Evolutionary conservation across 2,329 filamentous ascomycete species (phyloP), one percentile per base, ranked within the genome.

Genomic region (Aspergillus sp.): DNA sequence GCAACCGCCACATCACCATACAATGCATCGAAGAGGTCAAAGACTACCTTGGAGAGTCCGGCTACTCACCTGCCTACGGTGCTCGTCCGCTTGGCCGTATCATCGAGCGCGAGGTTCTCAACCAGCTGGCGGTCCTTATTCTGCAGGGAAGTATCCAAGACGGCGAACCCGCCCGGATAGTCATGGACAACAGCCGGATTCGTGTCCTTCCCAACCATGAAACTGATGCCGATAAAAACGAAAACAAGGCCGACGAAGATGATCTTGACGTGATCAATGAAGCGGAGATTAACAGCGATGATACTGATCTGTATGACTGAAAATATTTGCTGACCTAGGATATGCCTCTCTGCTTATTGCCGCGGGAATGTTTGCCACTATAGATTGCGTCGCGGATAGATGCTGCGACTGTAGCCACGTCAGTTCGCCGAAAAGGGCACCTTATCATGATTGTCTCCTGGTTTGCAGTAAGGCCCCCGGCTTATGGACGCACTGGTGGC

Each of bases 51-150:
- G 95, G 92, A 66, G 86, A 85, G 41, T 90, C 93, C 0, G 95
- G 95, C 8, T 99, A 99, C 79, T 96, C 91, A 13, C 93, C 95
- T 1, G 92, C 91, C 1, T 99, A 99, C 69, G 95, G 95, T 75
- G 95, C 95, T 41, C 85, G 95, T 57, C 95, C 95, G 36, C 80
- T 99, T 18, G 86, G 89, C 17, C 85, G 95, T 52, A 85, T 99
- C 58, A 97, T 99, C 66, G 95, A 99, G 80, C 95, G 95, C 78
- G 95, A 99, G 76, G 91, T 99, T 2, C 86, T 99, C 68, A 99
- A 99, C 77, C 87, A 88, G 49, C 80, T 99, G 62, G 95, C 95
- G 2, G 90, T 99, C 41, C 83, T 98, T 62, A 96, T 99, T 62
- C 82, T 99, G 22, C 85, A 92, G 62, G 91, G 91, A 62, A 87